Evolutionary conservation across 2,329 filamentous ascomycete genomes (phyloP), one percentile per base, ranked within the genome.

Genomic region (Colletotrichum gloeosporioides): DNA sequence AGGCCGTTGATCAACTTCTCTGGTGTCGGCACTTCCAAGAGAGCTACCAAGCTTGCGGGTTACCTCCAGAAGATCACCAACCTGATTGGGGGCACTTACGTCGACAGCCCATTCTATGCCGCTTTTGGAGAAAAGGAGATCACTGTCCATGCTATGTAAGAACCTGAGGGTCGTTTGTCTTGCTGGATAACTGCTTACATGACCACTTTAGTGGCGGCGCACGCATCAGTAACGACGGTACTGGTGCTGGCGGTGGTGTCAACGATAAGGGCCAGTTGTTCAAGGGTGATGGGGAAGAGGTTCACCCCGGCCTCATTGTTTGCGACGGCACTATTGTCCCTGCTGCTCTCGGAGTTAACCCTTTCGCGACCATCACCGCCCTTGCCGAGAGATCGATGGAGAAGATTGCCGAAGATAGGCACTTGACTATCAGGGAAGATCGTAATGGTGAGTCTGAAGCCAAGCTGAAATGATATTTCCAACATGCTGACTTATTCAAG

Each of bases 361-460:
- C 93, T 0, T 89, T 93, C 68, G 93, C 93, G 1, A 95, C 93
- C 2, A 94, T 94, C 77, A 90, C 92, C 0, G 93, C 93, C 3
- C 87, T 95, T 27, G 92, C 93, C 0, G 93, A 94, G 82, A 87
- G 93, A 15, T 90, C 90, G 0, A 88, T 93, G 6, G 89, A 90
- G 67, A 81, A 87, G 8, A 89, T 89, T 63, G 86, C 88, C 2
- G 76, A 83, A 59, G 83, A 84, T 2, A 22, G 15, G 2, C 31
- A 25, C 22, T 36, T 39, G 10, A 27, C 29, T 12, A 64, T 64
- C 22, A 64, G 62, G 4, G 22, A 32, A 1, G 32, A 39, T 15
- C 34, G 32, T 72, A 80, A 77, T 22, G 67, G 75, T n/a, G n/a
- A n/a, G n/a, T n/a, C n/a, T n/a, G n/a, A n/a, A n/a, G n/a, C n/a